phyloP scores from a whole-genome alignment of 768 basidiomycete genomes.

The Multifurca ochricompacta region DNA sequence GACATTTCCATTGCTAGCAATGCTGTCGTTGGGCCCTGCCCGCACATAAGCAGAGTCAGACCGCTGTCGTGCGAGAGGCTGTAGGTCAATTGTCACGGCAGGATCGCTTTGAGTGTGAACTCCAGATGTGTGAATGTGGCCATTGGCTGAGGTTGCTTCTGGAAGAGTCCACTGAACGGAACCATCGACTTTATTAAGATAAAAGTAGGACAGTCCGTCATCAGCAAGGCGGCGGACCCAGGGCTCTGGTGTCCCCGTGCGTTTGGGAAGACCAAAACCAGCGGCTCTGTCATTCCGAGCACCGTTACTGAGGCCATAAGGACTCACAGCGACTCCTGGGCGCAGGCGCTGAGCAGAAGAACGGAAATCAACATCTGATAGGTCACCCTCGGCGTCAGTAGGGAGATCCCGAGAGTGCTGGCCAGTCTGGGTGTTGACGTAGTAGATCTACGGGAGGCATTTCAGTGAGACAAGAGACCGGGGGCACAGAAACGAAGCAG shows the following conservation, averaged over 20 bases:
- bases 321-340: conserved; percentile 42
- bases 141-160: conserved; percentile 28
- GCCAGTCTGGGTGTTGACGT: conserved; percentile 85
- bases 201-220: conserved; percentile 76
- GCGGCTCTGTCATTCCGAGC: conserved; percentile 25
- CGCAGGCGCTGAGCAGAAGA: conserved; percentile 47
- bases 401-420: conserved; percentile 82
- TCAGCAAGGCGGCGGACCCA: conserved; percentile 78
- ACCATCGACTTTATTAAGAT: conserved; percentile 64
- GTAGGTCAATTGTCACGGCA: not conserved
- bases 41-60: conserved; percentile 30
- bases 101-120: not conserved
- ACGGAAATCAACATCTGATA: conserved; percentile 55
- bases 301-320: conserved; percentile 24
- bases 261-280: conserved; percentile 54
- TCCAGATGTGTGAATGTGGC: not conserved
- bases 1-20: conserved; percentile 46
- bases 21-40: conserved; percentile 27
- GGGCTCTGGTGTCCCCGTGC: conserved; percentile 63
- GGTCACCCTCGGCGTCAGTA: conserved; percentile 56
- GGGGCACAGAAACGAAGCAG: conserved; percentile 3
- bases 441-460: conserved; percentile 69
- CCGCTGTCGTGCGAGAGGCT: conserved; percentile 23
- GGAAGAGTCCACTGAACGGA: conserved; percentile 64
- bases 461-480: not conserved